Conservation (phyloP, 2,329 filamentous ascomycete genomes). For the Pestalotiopsis sp. region DNA sequence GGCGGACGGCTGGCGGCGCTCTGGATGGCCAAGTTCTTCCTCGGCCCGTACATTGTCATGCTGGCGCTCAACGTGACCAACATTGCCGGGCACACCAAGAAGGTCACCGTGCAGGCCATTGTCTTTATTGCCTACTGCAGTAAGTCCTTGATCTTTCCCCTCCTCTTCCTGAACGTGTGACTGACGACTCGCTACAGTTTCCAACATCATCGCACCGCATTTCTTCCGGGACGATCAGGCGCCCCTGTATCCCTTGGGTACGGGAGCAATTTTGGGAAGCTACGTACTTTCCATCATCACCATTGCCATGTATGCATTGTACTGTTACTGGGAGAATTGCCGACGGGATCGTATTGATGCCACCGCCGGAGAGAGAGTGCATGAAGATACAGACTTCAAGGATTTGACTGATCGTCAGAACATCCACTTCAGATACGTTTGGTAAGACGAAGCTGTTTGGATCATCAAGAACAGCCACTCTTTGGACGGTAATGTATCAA, state of each 20-base stretch:
- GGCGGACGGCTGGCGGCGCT: constrained; percentile 13
- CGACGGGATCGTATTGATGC: constrained; percentile 28
- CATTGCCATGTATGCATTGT: constrained; percentile 33
- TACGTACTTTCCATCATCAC: constrained; percentile 41
- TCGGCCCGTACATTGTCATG: constrained; percentile 17
- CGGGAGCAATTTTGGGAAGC: constrained; percentile 42
- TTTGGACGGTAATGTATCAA: not conserved
- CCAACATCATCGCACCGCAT: constrained; percentile 65
- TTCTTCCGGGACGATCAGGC: constrained; percentile 60
- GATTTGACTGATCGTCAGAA: constrained; percentile 48
- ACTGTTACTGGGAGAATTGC: constrained; percentile 43
- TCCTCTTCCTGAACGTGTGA: not conserved
- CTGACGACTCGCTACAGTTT: not conserved
- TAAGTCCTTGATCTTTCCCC: constrained; percentile 25
- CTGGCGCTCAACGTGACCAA: constrained; percentile 53
- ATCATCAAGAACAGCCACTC: not conserved
- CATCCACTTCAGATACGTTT: constrained; percentile 42
- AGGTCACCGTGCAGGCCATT: constrained; percentile 65
- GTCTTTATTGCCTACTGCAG: constrained; percentile 63
- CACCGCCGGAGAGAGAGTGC: not conserved
- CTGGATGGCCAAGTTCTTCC: constrained; percentile 18
- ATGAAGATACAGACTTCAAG: constrained; percentile 32
- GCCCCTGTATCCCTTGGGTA: constrained; percentile 42
- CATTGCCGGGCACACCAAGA: constrained; percentile 61
- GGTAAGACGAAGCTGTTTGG: not conserved